Base-by-base conservation (phyloP, 257 asterid genomes). In the Plectranthus barbatus region DNA sequence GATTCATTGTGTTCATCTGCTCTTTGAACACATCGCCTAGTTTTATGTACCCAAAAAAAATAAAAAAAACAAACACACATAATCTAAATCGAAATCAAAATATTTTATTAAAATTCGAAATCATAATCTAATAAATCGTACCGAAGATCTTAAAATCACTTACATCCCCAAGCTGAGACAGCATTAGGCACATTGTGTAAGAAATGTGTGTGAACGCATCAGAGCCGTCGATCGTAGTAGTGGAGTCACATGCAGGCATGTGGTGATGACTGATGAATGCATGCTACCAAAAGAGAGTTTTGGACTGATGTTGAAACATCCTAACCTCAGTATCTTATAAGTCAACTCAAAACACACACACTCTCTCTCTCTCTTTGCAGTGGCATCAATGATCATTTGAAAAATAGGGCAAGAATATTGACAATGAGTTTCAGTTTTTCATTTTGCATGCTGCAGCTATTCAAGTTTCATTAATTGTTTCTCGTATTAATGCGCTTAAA, bases 231-330 rank as follows among this genome's bases (percentile, higher is more conserved):
- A n/a, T n/a, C 64, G 67, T 68, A 44, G 0, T 11, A 40, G 70
- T 75, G 73, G 56, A 55, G 47, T 76, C 95, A 84, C 95, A 81
- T 86, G 93, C 78, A 80, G 76, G 79, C 89, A 86, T 77, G 90
- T 84, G 95, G 4, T 60, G 50, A 40, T 54, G n/a, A n/a, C n/a
- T n/a, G n/a, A n/a, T 26, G 37, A 21, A 21, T 21, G 7, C 3
- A 20, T 69, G 49, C 71, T 55, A 77, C 76, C 74, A 67, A 79
- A 70, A 76, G 77, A 72, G 80, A 63, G 75, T 62, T 72, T 79
- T 77, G 91, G 83, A 83, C 68, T 78, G 67, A 70, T 60, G 83
- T 69, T 62, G 71, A 77, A 76, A 69, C 70, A 66, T 73, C 86
- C 73, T 76, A 75, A 77, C 50, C 46, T 68, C 9, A 62, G 75